These are phyloP conservation scores for Debaryomycetaceae sp. DNA, from an alignment of 1,139 yeast genomes.

Conservation along the genomic window DNA sequence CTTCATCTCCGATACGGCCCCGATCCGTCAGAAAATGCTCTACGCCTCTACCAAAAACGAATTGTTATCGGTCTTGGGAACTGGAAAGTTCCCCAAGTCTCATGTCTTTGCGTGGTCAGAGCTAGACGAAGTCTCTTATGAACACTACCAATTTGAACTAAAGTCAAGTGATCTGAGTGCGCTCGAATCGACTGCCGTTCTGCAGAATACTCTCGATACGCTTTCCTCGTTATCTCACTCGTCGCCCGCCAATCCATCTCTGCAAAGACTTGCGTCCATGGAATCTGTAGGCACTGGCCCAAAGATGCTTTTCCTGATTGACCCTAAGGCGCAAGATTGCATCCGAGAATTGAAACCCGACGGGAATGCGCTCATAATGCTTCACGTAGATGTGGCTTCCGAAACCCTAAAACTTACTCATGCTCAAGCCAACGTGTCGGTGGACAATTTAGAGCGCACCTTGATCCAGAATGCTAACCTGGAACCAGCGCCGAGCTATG, in stretches of 20 bases:
- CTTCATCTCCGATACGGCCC: slow-evolving; percentile 79
- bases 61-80: slow-evolving; percentile 59
- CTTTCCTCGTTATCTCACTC: slow-evolving; percentile 21
- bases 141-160: slow-evolving; percentile 28
- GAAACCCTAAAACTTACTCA: slow-evolving; percentile 19
- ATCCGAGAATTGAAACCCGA: slow-evolving; percentile 11
- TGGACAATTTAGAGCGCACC: slow-evolving; percentile 12
- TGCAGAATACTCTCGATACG: slow-evolving; percentile 46
- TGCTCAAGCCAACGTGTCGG: slow-evolving; percentile 7
- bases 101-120: slow-evolving; percentile 45
- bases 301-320: slow-evolving; percentile 20
- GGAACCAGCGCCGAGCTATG: slow-evolving; percentile 36
- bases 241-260: slow-evolving; percentile 20
- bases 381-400: slow-evolving; percentile 19
- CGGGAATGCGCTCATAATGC: slow-evolving; percentile 14
- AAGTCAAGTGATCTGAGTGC: slow-evolving; percentile 20
- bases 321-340: slow-evolving; percentile 12
- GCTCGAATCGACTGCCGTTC: slow-evolving; percentile 19
- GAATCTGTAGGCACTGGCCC: slow-evolving; percentile 5
- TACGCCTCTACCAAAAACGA: slow-evolving; percentile 87
- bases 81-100: slow-evolving; percentile 44
- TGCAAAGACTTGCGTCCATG: slow-evolving; percentile 10
- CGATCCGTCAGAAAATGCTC: slow-evolving; percentile 79
- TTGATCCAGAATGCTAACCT: slow-evolving; percentile 8
- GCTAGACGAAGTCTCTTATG: slow-evolving; percentile 45